Base-by-base conservation (phyloP, 805 yeast genomes). In the Nakazawaea sp. region DNA sequence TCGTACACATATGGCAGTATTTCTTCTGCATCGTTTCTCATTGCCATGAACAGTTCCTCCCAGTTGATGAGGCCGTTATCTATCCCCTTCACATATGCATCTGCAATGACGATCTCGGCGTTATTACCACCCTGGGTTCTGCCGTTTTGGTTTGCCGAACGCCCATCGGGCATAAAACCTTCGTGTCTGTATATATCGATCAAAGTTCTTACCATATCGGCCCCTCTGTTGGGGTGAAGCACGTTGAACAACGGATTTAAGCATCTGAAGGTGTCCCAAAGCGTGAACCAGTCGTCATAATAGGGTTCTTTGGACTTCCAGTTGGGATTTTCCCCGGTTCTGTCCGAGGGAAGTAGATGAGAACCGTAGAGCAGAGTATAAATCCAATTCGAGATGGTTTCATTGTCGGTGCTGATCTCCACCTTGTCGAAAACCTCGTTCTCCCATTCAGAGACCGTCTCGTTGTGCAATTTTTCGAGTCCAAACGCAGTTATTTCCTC, bases 211-310 rank as follows among this genome's bases (percentile, higher is more conserved):
- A 58, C 42, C 41, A 61, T 45, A 18, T 57, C 64, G 8, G 53
- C 41, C 16, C 52, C 55, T 23, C 53, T 43, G 7, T 38, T 36
- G 13, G 58, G 56, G 33, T 50, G 47, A 15, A 59, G 35, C n/a
- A 57, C 49, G 33, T 56, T 51, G 32, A 53, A 42, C 16, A 58
- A 41, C 33, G 68, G 61, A 42, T 59, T 51, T 26, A 59, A 43
- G 21, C 56, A 46, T 40, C 70, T 30, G 54, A 64, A 56, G 15
- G 63, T 50, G 48, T 65, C 60, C 68, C 66, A 53, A 32, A 62
- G 47, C 36, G 69, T 51, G 43, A 54, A 52, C 59, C 61, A 52
- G 34, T 62, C 60, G 47, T 60, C 64, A 38, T 58, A 58, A 36
- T 59, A 59, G 3, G 58, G 55, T 27, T 48, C 51, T 4, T 33